Base-by-base conservation (phyloP, 108 stramenopile genomes). In the Nitzschia sp. region DNA sequence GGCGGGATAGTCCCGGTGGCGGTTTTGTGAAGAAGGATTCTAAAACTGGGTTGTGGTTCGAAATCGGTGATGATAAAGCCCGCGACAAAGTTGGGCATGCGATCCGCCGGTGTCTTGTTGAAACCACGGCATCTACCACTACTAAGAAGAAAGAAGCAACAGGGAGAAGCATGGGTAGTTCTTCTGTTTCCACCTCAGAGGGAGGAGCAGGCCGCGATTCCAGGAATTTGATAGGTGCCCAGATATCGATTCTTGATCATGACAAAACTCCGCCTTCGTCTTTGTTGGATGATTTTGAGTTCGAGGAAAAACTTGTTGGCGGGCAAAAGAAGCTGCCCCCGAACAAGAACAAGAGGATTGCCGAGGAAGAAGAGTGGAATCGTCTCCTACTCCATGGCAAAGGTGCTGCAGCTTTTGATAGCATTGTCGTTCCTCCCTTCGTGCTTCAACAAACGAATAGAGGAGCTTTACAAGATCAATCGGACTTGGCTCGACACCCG, bases 21-120 rank as follows among this genome's bases (percentile, higher is more conserved):
- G 68, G 78, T 11, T 79, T 79, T 34, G 51, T 79, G 60, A 79
- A 74, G 46, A 57, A 60, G 48, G 72, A 74, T 47, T 29, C 27
- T 2, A 33, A 56, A 15, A 64, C 67, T 2, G 73, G 78, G 3
- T 28, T 71, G n/a, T 72, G 68, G 72, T 74, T 56, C 53, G 78
- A 79, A 70, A 68, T 79, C 2, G 78, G 78, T 4, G 72, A 79
- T 25, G 61, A 72, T 34, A 72, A 57, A 63, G 71, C 71, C 58
- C 60, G 71, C n/a, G 71, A 72, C 35, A 72, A 72, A 27, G 71
- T 72, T 51, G 71, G 71, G 0, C 71, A 72, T 55, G 71, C 71
- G 13, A 72, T 72, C 19, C 66, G 71, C 27, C 27, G 71, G 5
- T 63, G 31, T 18, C 47, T 72, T 25, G 61, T 59, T 18, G 68